These are phyloP conservation scores for Pichia nanzhaoensis DNA, from an alignment of 805 yeast genomes.

Conservation along the genomic window DNA sequence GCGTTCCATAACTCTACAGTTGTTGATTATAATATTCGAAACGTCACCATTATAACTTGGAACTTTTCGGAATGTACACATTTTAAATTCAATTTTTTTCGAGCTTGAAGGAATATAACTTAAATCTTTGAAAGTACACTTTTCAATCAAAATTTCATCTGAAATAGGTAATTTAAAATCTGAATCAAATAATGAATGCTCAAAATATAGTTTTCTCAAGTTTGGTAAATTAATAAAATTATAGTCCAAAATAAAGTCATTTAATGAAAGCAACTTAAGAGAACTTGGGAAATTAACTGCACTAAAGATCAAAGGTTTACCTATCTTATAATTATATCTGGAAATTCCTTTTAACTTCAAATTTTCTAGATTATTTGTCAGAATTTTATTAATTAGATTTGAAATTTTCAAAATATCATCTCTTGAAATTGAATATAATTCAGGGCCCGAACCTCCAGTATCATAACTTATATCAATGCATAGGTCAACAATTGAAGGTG, in stretches of 20 bases:
- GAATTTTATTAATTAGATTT: slow-evolving; percentile 20
- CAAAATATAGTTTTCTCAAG: slow-evolving; percentile 23
- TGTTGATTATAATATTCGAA: slow-evolving; percentile 23
- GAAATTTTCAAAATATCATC: slow-evolving; percentile 27
- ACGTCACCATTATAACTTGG: slow-evolving; percentile 26
- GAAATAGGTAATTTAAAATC: slow-evolving; percentile 26
- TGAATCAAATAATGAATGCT: slow-evolving; percentile 28
- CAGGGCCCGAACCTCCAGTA: slow-evolving; percentile 29
- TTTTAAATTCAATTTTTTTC: slow-evolving; percentile 24
- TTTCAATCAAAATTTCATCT: slow-evolving; percentile 25
- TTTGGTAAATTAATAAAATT: slow-evolving; percentile 22
- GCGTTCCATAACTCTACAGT: slow-evolving; percentile 28
- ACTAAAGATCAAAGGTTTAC: slow-evolving; percentile 26
- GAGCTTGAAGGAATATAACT: slow-evolving; percentile 18
- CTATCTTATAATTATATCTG: slow-evolving; percentile 26
- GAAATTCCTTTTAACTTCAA: slow-evolving; percentile 28
- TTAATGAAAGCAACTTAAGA: slow-evolving; percentile 22
- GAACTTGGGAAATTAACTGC: slow-evolving; percentile 26
- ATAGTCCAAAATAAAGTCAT: slow-evolving; percentile 26
- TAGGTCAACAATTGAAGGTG: slow-evolving; percentile 24
- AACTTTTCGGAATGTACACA: slow-evolving; percentile 27
- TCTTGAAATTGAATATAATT: slow-evolving; percentile 22
- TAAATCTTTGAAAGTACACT: slow-evolving; percentile 28
- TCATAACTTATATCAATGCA: slow-evolving; percentile 29
- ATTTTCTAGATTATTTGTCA: slow-evolving; percentile 23